A percentile compares a stretch with the other conserved stretches of the same genome.
phyloP scores from a whole-genome alignment of 345 rosid species.

The Moricandia arvensis region DNA sequence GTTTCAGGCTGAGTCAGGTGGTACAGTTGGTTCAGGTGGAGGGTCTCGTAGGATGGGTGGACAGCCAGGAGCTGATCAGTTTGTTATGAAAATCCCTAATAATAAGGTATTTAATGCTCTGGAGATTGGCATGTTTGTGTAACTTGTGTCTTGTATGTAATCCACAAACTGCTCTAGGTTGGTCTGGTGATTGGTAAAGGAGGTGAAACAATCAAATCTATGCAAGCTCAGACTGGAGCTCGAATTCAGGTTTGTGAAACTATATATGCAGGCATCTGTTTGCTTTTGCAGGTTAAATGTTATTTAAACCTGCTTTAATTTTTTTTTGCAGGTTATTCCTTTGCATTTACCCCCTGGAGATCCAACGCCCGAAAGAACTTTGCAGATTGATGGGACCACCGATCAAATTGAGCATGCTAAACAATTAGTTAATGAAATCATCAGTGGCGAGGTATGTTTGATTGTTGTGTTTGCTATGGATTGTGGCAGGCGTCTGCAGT shows the following conservation, averaged over 20 bases:
- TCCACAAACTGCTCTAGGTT: constrained; percentile 59
- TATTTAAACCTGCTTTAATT: background rate
- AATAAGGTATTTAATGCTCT: constrained; percentile 62
- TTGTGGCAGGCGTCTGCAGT: constrained; percentile 33
- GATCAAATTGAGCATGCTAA: constrained; percentile 93
- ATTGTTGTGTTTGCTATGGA: constrained; percentile 33
- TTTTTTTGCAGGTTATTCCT: constrained; percentile 74
- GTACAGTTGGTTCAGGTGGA: constrained; percentile 53
- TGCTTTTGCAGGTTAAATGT: background rate
- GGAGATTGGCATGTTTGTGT: constrained; percentile 11
- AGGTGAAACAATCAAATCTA: constrained; percentile 93
- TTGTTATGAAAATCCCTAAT: constrained; percentile 74
- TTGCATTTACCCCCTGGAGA: constrained; percentile 98
- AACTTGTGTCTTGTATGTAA: constrained; percentile 27
- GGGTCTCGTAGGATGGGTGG: constrained; percentile 75
- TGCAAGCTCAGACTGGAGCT: constrained; percentile 93
- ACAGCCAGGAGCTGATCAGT: constrained; percentile 72
- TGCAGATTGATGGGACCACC: constrained; percentile 86
- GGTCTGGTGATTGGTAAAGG: constrained; percentile 99
- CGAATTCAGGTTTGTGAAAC: constrained; percentile 74
- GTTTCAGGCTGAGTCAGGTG: constrained; percentile 87
- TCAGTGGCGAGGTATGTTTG: constrained; percentile 85
- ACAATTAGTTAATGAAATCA: constrained; percentile 87
- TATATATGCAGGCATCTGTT: background rate
- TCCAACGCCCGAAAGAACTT: constrained; percentile 64